Conservation (phyloP, 441 rosid species). For the Brassica balearica region DNA sequence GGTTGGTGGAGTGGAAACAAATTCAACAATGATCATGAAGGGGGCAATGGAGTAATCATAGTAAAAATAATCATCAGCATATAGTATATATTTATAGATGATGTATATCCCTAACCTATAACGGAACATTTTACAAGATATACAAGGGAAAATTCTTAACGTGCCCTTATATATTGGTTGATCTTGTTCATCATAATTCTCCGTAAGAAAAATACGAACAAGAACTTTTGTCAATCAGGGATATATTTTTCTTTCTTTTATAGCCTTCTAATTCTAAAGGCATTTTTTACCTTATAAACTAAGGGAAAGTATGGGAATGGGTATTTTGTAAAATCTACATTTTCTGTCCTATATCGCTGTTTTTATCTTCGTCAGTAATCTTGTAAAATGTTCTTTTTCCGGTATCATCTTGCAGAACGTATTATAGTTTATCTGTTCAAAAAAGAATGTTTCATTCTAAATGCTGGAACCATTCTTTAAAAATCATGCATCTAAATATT, state of each 20-base stretch:
- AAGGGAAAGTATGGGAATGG: not conserved
- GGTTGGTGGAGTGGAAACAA: slow-evolving; percentile 76
- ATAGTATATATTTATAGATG: not conserved
- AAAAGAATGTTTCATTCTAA: not conserved
- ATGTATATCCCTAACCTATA: slow-evolving; percentile 36
- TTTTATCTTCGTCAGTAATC: not conserved
- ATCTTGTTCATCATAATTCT: slow-evolving; percentile 29
- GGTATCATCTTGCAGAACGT: not conserved
- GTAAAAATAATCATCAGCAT: too few relatives aligned
- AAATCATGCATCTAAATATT: not conserved
- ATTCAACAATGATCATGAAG: slow-evolving; percentile 32
- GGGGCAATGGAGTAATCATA: not conserved
- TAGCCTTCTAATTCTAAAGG: not conserved
- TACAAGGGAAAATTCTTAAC: slow-evolving; percentile 11
- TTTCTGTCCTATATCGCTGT: not conserved
- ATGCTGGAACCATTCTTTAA: not conserved
- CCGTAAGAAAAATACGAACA: slow-evolving; percentile 25
- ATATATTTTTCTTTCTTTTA: not conserved
- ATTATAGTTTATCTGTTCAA: not conserved
- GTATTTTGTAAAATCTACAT: slow-evolving; percentile 5
- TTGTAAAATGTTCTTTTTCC: not conserved
- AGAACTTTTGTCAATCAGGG: not conserved
- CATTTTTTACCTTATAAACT: not conserved
- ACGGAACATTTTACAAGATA: slow-evolving; percentile 35
- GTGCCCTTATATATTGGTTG: slow-evolving; percentile 24